phyloP scores from a whole-genome alignment of 2,329 filamentous ascomycete genomes.

The Hansfordia pulvinata region DNA sequence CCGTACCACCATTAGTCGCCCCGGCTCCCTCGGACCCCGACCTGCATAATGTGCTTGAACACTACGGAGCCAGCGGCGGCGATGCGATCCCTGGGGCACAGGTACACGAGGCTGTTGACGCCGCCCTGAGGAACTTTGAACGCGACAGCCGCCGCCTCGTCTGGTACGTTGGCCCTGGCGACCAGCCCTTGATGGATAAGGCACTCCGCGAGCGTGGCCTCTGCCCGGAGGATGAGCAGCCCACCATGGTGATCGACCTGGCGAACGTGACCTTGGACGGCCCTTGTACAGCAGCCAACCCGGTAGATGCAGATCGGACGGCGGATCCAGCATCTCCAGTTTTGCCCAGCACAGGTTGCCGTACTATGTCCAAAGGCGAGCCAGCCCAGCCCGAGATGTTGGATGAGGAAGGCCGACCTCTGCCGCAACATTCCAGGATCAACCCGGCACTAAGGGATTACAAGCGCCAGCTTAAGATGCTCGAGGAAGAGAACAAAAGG shows the following conservation, averaged over 20 bases:
- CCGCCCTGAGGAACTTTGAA: slow-evolving; percentile 4
- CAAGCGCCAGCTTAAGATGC: no score
- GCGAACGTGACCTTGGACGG: no score
- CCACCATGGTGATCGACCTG: slow-evolving; percentile 6
- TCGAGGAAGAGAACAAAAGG: no score
- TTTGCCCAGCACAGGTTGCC: not conserved
- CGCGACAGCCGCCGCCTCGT: slow-evolving; percentile 2
- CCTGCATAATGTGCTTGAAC: slow-evolving; percentile 7
- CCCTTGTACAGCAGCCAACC: no score
- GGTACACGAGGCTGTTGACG: slow-evolving; percentile 3
- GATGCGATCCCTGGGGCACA: slow-evolving; percentile 4
- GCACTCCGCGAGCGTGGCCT: slow-evolving; percentile 4
- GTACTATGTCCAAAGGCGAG: not conserved
- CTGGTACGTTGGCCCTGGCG: slow-evolving; percentile 8
- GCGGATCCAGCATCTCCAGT: not conserved
- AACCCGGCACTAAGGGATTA: no score
- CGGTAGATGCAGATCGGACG: no score
- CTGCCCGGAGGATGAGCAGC: slow-evolving; percentile 5
- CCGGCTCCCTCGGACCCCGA: not conserved
- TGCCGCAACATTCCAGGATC: no score
- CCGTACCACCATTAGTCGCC: no score
- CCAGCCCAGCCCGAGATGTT: not conserved
- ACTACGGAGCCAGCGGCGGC: no score
- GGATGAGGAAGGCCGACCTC: no score
- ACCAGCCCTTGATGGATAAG: slow-evolving; percentile 7